Evolutionary conservation across 768 basidiomycete genomes (phyloP).

Genomic region (Pulveroboletus sp.): DNA sequence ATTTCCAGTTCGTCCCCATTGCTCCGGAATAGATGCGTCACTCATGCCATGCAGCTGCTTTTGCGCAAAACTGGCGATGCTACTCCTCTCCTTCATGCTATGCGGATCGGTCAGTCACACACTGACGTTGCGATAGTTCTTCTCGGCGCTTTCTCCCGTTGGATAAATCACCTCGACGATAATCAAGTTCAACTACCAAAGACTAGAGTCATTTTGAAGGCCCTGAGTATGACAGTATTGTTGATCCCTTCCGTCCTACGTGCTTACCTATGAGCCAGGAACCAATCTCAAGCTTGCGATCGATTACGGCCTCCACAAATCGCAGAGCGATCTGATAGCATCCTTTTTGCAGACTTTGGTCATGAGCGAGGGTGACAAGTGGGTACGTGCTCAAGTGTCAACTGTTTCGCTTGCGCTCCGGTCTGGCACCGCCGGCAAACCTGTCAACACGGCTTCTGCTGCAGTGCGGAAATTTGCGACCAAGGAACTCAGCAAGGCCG

Average conservation of each 20-base stretch:
- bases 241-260: conserved; percentile 73
- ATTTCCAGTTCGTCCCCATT: conserved; percentile 59
- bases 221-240: conserved; percentile 65
- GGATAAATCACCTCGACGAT: conserved; percentile 85
- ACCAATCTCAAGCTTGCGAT: conserved; percentile 91
- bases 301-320: conserved; percentile 78
- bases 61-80: conserved; percentile 83
- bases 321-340: conserved; percentile 81
- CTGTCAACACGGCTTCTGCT: conserved; percentile 70
- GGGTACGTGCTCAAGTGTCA: conserved; percentile 72
- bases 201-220: conserved; percentile 73
- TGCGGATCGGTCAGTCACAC: conserved; percentile 73
- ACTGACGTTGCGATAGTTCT: conserved; percentile 84
- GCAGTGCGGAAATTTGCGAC: conserved; percentile 88
- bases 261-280: conserved; percentile 66
- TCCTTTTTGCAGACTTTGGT: conserved; percentile 93
- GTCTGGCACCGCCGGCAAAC: conserved; percentile 63
- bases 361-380: conserved; percentile 94
- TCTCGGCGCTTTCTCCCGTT: conserved; percentile 87
- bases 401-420: conserved; percentile 70
- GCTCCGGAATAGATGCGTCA: background rate
- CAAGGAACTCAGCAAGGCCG: conserved; percentile 76
- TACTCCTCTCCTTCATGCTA: conserved; percentile 89
- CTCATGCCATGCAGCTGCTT: conserved; percentile 49
- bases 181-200: conserved; percentile 66